These are phyloP conservation scores for Nicotiana knightiana DNA, from an alignment of 257 asterid species.

Conservation along the genomic window DNA sequence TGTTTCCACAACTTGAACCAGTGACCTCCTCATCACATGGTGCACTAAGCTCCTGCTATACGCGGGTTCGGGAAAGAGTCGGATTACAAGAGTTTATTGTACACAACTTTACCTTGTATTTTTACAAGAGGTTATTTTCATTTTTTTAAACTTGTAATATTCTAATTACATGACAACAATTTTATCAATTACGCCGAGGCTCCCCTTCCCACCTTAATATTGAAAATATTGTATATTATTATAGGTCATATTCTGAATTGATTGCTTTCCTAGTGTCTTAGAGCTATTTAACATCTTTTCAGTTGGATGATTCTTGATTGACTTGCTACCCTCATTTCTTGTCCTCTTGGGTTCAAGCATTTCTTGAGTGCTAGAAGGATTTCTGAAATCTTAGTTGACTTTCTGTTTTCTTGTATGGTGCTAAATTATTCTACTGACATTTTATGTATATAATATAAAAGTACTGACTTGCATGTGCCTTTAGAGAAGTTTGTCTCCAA, in stretches of 20 bases:
- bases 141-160: rapidly evolving
- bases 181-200: too few relatives aligned
- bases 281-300: slow-evolving; percentile 3
- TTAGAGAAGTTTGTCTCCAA: not conserved
- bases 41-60: too few relatives aligned
- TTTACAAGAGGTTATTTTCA: too few relatives aligned
- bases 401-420: not conserved
- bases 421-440: slow-evolving; percentile 1
- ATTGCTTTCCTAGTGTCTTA: slow-evolving; percentile 10
- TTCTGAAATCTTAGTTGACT: slow-evolving; percentile 26
- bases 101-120: rapidly evolving
- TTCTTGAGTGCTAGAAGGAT: slow-evolving; percentile 1
- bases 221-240: not conserved
- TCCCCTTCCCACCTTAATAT: too few relatives aligned
- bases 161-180: rapidly evolving
- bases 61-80: rapidly evolving
- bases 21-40: too few relatives aligned
- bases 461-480: slow-evolving; percentile 9
- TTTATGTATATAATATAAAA: not conserved
- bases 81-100: too few relatives aligned
- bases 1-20: rapidly evolving
- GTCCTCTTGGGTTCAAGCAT: not conserved
- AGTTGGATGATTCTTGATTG: slow-evolving; percentile 18
- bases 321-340: not conserved
- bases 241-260: not conserved